Evolutionary conservation across 495 filamentous ascomycete genomes (phyloP), one percentile per base, ranked within the genome.

Genomic region (Neurospora sp.): DNA sequence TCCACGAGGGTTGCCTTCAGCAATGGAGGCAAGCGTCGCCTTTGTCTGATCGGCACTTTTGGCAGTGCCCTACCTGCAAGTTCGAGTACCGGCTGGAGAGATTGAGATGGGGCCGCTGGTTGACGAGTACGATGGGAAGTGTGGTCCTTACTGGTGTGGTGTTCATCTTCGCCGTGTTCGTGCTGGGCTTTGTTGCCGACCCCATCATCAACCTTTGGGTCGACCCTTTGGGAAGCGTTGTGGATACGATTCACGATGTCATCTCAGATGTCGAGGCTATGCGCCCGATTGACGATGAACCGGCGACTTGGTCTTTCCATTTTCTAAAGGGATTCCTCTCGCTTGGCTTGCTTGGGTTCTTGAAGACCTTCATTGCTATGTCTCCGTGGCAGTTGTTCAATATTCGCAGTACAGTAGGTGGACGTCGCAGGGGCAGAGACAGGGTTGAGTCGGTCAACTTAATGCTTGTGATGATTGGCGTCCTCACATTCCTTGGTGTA

Each of bases 1-100:
- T 98, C 40, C 96, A 99, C 81, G 93, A 97, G 80, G 92, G 90
- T n/a, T 99, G 96, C 80, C 85, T 99, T 24, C 90, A 94, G 79
- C 83, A 86, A 39, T 98, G 96, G 96, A 90, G 96, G 73, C 85
- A 90, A 70, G 85, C 91, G 11, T 90, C 94, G 78, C 92, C 92
- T 8, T 77, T 83, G 37, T 89, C 91, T 75, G 86, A 88, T 70
- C 83, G 85, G 69, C 92, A 93, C 76, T 97, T 88, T 83, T 97
- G 90, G 89, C 86, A 92, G 75, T 99, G 96, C 81, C 92, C 92
- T 42, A 97, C 94, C 1, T 99, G 96, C 80, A 83, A 88, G 5
- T 97, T 96, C 79, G 84, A 88, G 75, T 99, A 98, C 83, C 90
- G 90, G 5, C 85, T 98, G 74, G 89, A 91, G 74, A 87, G 96